Base-by-base conservation (phyloP, 768 basidiomycete genomes). In the button mushroom (Agaricus bisporus) region DNA sequence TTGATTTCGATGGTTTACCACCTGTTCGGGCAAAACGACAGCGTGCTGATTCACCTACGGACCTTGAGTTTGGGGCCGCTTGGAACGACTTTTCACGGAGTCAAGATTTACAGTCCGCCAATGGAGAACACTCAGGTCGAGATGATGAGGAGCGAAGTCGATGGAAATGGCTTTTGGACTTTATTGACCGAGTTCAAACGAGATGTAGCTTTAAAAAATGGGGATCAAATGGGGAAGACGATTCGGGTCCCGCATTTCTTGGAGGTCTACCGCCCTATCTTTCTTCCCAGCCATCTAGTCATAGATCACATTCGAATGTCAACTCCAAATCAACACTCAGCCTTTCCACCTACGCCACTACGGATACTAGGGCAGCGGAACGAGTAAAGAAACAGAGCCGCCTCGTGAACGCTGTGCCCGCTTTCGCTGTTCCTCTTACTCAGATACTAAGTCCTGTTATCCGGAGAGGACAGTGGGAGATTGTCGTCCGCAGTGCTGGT, bases 381-480 rank as follows among this genome's bases (percentile, higher is more conserved):
- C 59, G 62, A n/a, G 68, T 71, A 17, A 65, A 60, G 47, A 70
- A 67, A 50, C 73, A 76, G 57, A 74, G 77, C 60, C 71, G 71
- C 56, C 66, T 68, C 58, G 70, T 81, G 44, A 70, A 71, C 42
- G 69, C 74, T 10, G 87, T 89, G 14, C 88, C 88, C 2, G 81
- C 86, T 41, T 91, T 91, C 57, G 77, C 81, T 17, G 69, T 78
- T 18, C 85, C 87, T 29, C 68, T 91, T 53, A 89, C 89, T 41
- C 76, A 74, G 38, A 73, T 91, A 18, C 73, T 86, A 47, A 86
- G 78, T 55, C 83, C 86, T 14, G 74, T 85, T 52, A 80, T 91
- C 48, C 76, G 80, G 48, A 76, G 90, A n/a, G 87, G 81, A 2
- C 90, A 92, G 60, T 91, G 89, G 90, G 88, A 91, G 67, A 85